Evolutionary conservation across 2,329 filamentous ascomycete species (phyloP).

Genomic region (Monilinia vaccinii-corymbosi): DNA sequence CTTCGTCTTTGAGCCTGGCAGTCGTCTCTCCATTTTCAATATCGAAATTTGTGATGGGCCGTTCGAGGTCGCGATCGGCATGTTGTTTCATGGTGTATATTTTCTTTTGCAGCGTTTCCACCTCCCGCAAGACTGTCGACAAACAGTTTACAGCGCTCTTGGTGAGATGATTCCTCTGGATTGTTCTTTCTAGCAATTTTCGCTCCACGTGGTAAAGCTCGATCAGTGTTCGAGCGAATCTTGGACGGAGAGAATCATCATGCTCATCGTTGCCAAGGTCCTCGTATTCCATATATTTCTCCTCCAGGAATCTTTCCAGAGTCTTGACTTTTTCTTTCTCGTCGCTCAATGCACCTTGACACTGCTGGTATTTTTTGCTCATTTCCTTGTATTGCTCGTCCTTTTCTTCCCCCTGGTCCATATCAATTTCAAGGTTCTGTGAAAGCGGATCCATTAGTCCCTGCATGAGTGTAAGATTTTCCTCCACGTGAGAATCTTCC

Average conservation of each 20-base stretch:
- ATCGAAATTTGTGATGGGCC: background rate
- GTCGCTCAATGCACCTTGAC: background rate
- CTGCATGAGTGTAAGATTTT: background rate
- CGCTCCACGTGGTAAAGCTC: background rate
- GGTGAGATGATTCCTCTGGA: slow-evolving; percentile 1
- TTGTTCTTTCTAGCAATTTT: background rate
- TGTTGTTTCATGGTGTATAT: background rate
- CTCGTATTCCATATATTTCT: background rate
- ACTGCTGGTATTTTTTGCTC: background rate
- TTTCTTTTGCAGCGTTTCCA: background rate
- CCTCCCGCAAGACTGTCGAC: background rate
- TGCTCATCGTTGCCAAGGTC: background rate
- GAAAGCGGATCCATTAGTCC: background rate
- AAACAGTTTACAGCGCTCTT: background rate
- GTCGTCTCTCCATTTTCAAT: background rate
- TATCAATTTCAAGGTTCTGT: background rate
- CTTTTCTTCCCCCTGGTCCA: background rate
- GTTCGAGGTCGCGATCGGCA: background rate
- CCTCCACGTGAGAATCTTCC: background rate
- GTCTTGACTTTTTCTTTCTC: background rate
- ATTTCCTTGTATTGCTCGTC: background rate
- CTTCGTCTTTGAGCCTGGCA: background rate
- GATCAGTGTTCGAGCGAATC: background rate
- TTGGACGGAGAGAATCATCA: background rate
- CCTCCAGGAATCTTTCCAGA: background rate